Evolutionary conservation across 257 asterid species (phyloP), one percentile per base, ranked within the genome.

Genomic region (Ligustrum vulgare): DNA sequence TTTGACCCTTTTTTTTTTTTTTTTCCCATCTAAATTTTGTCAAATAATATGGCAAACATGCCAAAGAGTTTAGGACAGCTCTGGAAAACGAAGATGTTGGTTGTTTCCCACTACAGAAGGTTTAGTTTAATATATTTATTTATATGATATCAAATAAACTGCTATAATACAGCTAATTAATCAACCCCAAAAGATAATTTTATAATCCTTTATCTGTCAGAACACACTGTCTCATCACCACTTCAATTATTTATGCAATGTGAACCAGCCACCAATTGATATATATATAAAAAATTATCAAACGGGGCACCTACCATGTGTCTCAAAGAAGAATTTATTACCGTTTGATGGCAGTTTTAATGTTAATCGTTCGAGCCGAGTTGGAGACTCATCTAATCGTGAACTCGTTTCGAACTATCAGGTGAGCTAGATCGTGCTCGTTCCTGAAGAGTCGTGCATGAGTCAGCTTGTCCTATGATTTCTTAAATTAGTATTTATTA

Each of bases 161-260:
- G 76, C 80, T 80, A 72, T 72, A 36, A 39, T 77, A 43, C 80
- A 80, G 80, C 80, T 70, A 77, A 77, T 56, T 60, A 60, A 60
- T 25, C 67, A 10, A 60, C 33, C 66, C 15, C 1, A 67, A 69
- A 28, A 5, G 28, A 54, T 12, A 22, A 28, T 13, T 37, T 9
- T 62, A 36, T 65, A 28, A 65, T 66, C 32, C 10, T 22, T 37
- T 71, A 72, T 79, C 35, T 67, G 66, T 51, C 71, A 47, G 62
- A 79, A 79, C 72, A 68, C 74, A 63, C 78, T 75, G 82, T 80
- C 82, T 35, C 74, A 45, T 73, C 73, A 67, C 54, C 62, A 32
- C 70, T 51, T 20, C 78, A 56, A 76, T 80, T 71, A 39, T 58
- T 73, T 31, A 36, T 72, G 25, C 64, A 49, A 72, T 60, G 9